A percentile compares a stretch with the other conserved stretches of the same genome.
phyloP scores from a whole-genome alignment of 352 stramenopile species.

The Phytopythium aichiense region DNA sequence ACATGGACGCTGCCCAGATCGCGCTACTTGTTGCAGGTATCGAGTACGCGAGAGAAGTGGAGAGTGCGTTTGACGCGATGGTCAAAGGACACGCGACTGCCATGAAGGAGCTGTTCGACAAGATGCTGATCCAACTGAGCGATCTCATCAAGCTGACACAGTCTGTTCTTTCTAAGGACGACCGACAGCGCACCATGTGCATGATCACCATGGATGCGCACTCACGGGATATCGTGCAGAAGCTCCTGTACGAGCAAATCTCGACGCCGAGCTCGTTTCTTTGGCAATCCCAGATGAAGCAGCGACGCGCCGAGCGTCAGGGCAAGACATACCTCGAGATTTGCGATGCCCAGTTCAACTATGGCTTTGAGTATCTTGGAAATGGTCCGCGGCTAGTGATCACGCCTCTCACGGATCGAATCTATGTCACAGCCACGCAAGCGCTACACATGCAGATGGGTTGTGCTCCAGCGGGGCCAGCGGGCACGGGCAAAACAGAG shows the following conservation, averaged over 20 bases:
- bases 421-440: constrained; percentile 94
- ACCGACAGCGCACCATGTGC: constrained; percentile 92
- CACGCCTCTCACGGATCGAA: constrained; percentile 93
- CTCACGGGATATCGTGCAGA: constrained; percentile 89
- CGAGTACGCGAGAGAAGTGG: constrained; percentile 87
- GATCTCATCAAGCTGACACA: constrained; percentile 92
- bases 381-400: constrained; percentile 93
- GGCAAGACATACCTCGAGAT: constrained; percentile 81
- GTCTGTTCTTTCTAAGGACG: constrained; percentile 72
- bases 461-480: constrained; percentile 89
- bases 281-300: constrained; percentile 94
- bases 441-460: constrained; percentile 94
- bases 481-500: constrained; percentile 93
- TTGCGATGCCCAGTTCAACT: constrained; percentile 90
- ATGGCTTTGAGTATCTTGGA: constrained; percentile 95
- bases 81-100: constrained; percentile 69
- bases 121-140: constrained; percentile 86
- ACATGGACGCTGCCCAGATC: constrained; percentile 91
- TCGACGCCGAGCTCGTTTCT: constrained; percentile 73
- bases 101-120: constrained; percentile 82
- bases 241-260: constrained; percentile 87
- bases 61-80: constrained; percentile 66
- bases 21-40: constrained; percentile 88
- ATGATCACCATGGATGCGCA: constrained; percentile 95
- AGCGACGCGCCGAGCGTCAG: constrained; percentile 36